A percentile compares a stretch with the other conserved stretches of the same genome.
phyloP scores from a whole-genome alignment of 2,329 filamentous ascomycete genomes.

The Dactylellina haptotyla region DNA sequence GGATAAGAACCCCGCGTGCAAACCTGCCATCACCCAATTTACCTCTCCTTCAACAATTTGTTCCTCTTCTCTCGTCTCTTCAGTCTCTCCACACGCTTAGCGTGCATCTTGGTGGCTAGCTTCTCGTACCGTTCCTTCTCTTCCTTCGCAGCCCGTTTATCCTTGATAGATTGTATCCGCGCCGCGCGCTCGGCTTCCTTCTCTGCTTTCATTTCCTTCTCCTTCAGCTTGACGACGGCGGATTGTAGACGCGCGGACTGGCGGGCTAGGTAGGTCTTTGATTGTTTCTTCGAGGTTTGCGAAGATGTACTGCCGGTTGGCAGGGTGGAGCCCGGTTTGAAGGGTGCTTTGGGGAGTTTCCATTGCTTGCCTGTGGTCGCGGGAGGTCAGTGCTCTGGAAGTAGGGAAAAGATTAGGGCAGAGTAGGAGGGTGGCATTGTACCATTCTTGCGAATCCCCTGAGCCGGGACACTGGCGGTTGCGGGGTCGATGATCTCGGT shows the following conservation, averaged over 20 bases:
- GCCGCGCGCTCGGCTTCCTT: conserved; percentile 90
- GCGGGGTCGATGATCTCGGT: conserved; percentile 61
- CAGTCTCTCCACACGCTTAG: conserved; percentile 89
- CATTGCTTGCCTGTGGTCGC: conserved; percentile 83
- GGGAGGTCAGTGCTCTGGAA: conserved; percentile 1
- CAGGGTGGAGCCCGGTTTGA: conserved; percentile 74
- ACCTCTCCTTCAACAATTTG: conserved; percentile 72
- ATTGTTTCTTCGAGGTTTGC: conserved; percentile 76
- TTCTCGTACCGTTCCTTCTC: conserved; percentile 92
- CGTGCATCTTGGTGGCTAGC: conserved; percentile 97
- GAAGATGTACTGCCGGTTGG: conserved; percentile 76
- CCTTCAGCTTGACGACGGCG: conserved; percentile 85
- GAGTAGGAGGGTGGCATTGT: conserved; percentile 54
- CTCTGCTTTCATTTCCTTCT: conserved; percentile 95
- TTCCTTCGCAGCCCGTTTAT: conserved; percentile 86
- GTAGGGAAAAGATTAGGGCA: conserved; percentile 53
- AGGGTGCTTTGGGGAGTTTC: conserved; percentile 83
- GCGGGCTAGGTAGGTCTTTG: conserved; percentile 67
- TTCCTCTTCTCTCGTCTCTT: conserved; percentile 98
- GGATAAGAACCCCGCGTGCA: neutral
- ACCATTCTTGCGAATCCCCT: conserved; percentile 87
- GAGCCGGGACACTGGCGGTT: conserved; percentile 59
- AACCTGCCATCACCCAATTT: no score
- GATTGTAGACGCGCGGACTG: conserved; percentile 25
- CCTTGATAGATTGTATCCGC: conserved; percentile 79